Evolutionary conservation across 805 yeast species (phyloP).

Genomic region (Priceomyces haplophilus): DNA sequence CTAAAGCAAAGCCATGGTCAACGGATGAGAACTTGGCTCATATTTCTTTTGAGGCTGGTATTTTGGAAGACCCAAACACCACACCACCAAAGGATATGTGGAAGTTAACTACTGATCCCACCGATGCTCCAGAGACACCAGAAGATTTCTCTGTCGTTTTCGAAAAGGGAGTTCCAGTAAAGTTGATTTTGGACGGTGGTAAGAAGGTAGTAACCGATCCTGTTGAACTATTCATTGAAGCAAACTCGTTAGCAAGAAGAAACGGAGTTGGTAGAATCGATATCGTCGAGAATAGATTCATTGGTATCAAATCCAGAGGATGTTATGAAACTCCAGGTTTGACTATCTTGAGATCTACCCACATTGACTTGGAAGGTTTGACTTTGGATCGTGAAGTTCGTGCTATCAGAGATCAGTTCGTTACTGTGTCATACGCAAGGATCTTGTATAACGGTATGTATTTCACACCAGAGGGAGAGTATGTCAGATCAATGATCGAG

Average conservation of each 20-base stretch:
- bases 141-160: conserved; percentile 83
- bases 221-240: conserved; percentile 86
- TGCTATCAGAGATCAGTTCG: conserved; percentile 93
- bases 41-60: conserved; percentile 99
- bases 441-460: conserved; percentile 95
- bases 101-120: conserved; percentile 96
- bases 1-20: conserved; percentile 99
- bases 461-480: conserved; percentile 98
- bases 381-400: conserved; percentile 97
- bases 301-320: conserved; percentile 98
- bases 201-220: conserved; percentile 72
- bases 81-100: conserved; percentile 99
- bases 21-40: conserved; percentile 99
- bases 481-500: conserved; percentile 85
- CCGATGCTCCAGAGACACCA: conserved; percentile 91
- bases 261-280: conserved; percentile 99
- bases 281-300: conserved; percentile 98
- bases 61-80: conserved; percentile 95
- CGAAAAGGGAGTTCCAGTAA: conserved; percentile 82
- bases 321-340: conserved; percentile 99
- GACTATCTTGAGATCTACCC: conserved; percentile 89
- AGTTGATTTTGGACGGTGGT: conserved; percentile 66
- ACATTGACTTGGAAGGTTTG: conserved; percentile 94
- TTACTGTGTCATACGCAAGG: conserved; percentile 87
- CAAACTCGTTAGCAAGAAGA: conserved; percentile 95